These are phyloP conservation scores for Spathaspora arborariae DNA, from an alignment of 805 yeast genomes.

Conservation along the genomic window DNA sequence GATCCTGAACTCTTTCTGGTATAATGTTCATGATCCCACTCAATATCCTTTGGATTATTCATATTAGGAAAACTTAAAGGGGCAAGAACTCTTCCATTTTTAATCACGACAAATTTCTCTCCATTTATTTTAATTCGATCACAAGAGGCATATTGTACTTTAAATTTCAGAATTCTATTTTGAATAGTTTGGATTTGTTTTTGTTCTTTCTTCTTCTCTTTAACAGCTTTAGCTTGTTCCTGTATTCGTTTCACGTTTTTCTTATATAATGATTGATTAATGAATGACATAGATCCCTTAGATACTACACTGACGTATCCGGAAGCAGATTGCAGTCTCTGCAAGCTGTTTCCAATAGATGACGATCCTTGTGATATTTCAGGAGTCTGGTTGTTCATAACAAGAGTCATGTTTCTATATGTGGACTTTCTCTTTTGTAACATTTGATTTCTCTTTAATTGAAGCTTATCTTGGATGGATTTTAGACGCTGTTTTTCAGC, in stretches of 20 bases:
- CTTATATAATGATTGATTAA: slow-evolving; percentile 28
- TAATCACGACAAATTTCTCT: slow-evolving; percentile 40
- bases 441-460: neutral
- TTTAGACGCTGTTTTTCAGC: slow-evolving; percentile 16
- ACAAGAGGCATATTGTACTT: slow-evolving; percentile 36
- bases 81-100: slow-evolving; percentile 37
- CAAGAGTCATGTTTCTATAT: slow-evolving; percentile 25
- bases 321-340: slow-evolving; percentile 7
- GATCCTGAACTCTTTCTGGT: slow-evolving; percentile 22
- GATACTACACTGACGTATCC: slow-evolving; percentile 24
- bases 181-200: slow-evolving; percentile 15
- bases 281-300: slow-evolving; percentile 35
- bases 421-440: neutral
- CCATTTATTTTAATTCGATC: slow-evolving; percentile 44
- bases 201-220: slow-evolving; percentile 11
- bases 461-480: slow-evolving; percentile 1
- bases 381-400: slow-evolving; percentile 17
- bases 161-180: slow-evolving; percentile 24
- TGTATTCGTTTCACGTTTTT: slow-evolving; percentile 13
- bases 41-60: slow-evolving; percentile 12
- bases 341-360: too few relatives aligned
- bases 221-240: neutral
- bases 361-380: neutral
- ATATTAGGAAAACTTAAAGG: slow-evolving; percentile 26
- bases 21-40: slow-evolving; percentile 32